Evolutionary conservation across 257 asterid genomes (phyloP).

Genomic region (Gynochthodes officinalis): DNA sequence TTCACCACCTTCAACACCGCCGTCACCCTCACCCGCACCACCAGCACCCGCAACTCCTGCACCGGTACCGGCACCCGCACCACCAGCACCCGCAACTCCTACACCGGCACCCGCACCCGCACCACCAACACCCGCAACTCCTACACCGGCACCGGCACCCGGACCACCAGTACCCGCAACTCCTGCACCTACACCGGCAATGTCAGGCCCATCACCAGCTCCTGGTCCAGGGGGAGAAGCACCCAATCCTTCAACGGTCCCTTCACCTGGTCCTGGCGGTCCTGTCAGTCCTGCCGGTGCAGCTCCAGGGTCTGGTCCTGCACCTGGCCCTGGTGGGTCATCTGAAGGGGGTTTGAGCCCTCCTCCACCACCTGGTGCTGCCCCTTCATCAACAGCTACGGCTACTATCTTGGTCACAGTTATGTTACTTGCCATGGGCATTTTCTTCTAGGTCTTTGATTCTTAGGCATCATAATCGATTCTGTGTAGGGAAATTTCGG

Average conservation of each 20-base stretch:
- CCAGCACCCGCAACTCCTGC: slow-evolving; percentile 8
- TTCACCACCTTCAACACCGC: slow-evolving; percentile 17
- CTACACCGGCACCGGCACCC: background rate
- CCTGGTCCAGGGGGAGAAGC: background rate
- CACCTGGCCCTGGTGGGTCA: slow-evolving; percentile 1
- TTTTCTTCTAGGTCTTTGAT: slow-evolving; percentile 5
- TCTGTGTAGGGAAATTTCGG: background rate
- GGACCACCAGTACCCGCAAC: slow-evolving; percentile 8
- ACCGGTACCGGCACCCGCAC: slow-evolving; percentile 17
- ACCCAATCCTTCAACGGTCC: slow-evolving; percentile 23
- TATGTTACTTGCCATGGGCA: slow-evolving; percentile 1
- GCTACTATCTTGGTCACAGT: slow-evolving; percentile 5
- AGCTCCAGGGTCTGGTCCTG: background rate
- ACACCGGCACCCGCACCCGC: background rate
- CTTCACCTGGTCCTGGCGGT: slow-evolving; percentile 20
- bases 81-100: background rate
- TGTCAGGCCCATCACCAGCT: background rate
- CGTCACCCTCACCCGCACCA: background rate
- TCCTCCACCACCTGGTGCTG: slow-evolving; percentile 11
- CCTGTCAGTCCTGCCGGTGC: background rate
- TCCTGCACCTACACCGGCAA: background rate
- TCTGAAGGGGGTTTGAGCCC: background rate
- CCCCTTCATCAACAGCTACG: slow-evolving; percentile 7
- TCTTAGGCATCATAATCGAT: background rate
- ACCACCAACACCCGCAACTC: background rate